phyloP scores from a whole-genome alignment of 2,329 filamentous ascomycete species.

The Aspergillus transmontanensis region DNA sequence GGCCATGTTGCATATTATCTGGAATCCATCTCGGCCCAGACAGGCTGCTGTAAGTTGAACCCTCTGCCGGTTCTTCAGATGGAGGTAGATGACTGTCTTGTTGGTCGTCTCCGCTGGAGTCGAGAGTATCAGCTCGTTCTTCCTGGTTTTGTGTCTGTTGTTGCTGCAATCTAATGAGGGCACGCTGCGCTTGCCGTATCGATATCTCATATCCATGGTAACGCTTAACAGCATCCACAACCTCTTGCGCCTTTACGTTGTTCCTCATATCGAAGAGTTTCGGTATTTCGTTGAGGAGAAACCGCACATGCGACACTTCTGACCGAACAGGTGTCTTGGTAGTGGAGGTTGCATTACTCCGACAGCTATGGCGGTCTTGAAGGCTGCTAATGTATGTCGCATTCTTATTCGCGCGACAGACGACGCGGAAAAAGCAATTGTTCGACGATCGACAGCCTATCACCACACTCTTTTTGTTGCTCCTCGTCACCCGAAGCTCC shows the following conservation, averaged over 20 bases:
- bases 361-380: slow-evolving; percentile 43
- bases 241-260: slow-evolving; percentile 40
- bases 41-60: slow-evolving; percentile 29
- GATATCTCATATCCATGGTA: slow-evolving; percentile 46
- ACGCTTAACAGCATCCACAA: slow-evolving; percentile 44
- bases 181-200: slow-evolving; percentile 42
- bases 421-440: slow-evolving; percentile 44
- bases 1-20: slow-evolving; percentile 28
- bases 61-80: slow-evolving; percentile 29
- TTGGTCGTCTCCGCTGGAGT: slow-evolving; percentile 29
- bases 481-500: slow-evolving; percentile 43
- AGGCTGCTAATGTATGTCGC: slow-evolving; percentile 44
- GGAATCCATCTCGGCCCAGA: slow-evolving; percentile 38
- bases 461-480: slow-evolving; percentile 46
- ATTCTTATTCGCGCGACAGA: slow-evolving; percentile 44
- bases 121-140: slow-evolving; percentile 25
- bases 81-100: slow-evolving; percentile 28
- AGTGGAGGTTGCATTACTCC: slow-evolving; percentile 30
- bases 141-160: slow-evolving; percentile 26
- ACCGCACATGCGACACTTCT: slow-evolving; percentile 44
- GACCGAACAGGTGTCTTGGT: slow-evolving; percentile 40
- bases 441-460: slow-evolving; percentile 42
- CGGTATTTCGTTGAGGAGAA: slow-evolving; percentile 41
- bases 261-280: slow-evolving; percentile 43
- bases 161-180: slow-evolving; percentile 39